Percentiles rank a stretch among this genome's conserved stretches.
phyloP scores from a whole-genome alignment of 139 green algal genomes.

The Microglena sp. region DNA sequence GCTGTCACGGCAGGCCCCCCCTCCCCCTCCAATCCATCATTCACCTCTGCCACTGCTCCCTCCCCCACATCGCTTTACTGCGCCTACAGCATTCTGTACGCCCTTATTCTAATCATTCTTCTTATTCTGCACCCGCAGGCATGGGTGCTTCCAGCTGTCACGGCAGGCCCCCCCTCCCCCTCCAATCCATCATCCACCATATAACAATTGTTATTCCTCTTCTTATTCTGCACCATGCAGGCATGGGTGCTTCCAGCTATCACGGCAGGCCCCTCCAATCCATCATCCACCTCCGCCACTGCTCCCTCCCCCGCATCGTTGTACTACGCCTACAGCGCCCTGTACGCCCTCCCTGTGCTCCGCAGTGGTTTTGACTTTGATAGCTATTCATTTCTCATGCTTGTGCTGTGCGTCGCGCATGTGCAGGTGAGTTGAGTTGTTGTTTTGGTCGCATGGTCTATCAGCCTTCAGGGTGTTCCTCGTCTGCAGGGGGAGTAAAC shows the following conservation, averaged over 20 bases:
- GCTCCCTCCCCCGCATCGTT: constrained; percentile 11
- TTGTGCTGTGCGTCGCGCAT: constrained; percentile 40
- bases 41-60: background rate
- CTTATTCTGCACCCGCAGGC: no score
- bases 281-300: background rate
- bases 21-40: background rate
- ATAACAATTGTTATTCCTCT: no score
- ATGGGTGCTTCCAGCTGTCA: no score
- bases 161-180: no score
- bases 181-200: no score
- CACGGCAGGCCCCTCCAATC: constrained; percentile 5
- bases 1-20: constrained; percentile 23
- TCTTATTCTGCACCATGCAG: no score
- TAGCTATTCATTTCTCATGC: constrained; percentile 27
- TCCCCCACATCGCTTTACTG: background rate
- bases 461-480: no score
- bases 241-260: constrained; percentile 57
- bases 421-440: constrained; percentile 57
- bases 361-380: constrained; percentile 51
- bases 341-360: constrained; percentile 57
- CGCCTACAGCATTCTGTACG: no score
- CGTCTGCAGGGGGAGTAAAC: no score
- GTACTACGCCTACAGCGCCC: constrained; percentile 45
- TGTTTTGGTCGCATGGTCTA: no score
- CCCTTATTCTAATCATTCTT: no score